Percentiles rank a stretch among this genome's conserved stretches.
phyloP scores from a whole-genome alignment of 352 stramenopile genomes.

The Phytophthora quininea region DNA sequence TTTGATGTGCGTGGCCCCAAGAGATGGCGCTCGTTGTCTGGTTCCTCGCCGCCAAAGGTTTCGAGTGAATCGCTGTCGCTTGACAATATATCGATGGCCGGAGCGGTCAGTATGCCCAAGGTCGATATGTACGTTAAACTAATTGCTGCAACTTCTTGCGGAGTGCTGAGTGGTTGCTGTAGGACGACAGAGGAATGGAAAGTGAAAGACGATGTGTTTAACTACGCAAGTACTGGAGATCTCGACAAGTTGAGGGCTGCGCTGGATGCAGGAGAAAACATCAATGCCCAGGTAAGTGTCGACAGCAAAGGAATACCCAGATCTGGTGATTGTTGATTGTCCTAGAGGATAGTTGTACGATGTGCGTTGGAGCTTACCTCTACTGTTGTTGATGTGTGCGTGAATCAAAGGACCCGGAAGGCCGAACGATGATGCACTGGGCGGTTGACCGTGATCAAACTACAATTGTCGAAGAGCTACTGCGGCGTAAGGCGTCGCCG shows the following conservation, averaged over 20 bases:
- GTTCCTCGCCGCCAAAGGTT: conserved; percentile 21
- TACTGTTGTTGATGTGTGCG: background rate
- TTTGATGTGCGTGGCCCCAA: conserved; percentile 58
- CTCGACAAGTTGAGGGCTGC: conserved; percentile 54
- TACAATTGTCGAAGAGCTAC: conserved; percentile 55
- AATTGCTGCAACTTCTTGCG: background rate
- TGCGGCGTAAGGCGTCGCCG: conserved; percentile 56
- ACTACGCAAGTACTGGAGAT: conserved; percentile 74
- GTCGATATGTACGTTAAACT: conserved; percentile 64
- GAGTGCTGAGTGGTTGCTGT: background rate
- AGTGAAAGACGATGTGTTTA: conserved; percentile 71
- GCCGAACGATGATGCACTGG: conserved; percentile 85
- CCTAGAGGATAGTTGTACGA: background rate
- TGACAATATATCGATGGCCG: conserved; percentile 54
- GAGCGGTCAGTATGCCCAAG: conserved; percentile 64
- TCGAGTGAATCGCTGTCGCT: conserved; percentile 40
- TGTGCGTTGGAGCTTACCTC: background rate
- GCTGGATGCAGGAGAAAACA: conserved; percentile 46
- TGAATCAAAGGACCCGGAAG: conserved; percentile 61
- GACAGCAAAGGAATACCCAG: background rate
- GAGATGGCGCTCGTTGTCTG: conserved; percentile 25
- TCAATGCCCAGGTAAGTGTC: conserved; percentile 47
- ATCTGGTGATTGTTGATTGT: background rate
- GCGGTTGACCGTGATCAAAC: conserved; percentile 72
- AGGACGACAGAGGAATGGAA: conserved; percentile 84